Percentiles rank a stretch among this genome's conserved stretches.
Evolutionary conservation across 306 rosid species (phyloP).

Genomic region (Prunus armeniaca): DNA sequence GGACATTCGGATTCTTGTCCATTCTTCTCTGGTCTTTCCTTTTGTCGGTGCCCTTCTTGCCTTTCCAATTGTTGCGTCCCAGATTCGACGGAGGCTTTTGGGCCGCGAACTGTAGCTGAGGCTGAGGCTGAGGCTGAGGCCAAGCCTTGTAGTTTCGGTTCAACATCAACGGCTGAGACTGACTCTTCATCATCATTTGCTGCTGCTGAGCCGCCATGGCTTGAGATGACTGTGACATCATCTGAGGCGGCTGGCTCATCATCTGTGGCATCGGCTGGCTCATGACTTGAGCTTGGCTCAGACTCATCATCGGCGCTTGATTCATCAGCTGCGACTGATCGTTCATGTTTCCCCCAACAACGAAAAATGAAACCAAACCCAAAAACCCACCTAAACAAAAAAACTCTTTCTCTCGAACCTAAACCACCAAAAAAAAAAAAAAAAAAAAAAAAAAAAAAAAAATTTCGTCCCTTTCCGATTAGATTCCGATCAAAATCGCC

Average conservation of each 20-base stretch:
- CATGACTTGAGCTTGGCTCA: conserved; percentile 29
- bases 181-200: conserved; percentile 38
- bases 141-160: conserved; percentile 39
- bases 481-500: background rate
- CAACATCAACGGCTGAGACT: conserved; percentile 45
- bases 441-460: no score
- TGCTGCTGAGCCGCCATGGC: conserved; percentile 31
- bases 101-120: conserved; percentile 34
- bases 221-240: conserved; percentile 41
- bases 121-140: conserved; percentile 17
- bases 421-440: no score
- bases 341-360: conserved; percentile 40
- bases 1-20: conserved; percentile 37
- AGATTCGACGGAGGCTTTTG: conserved; percentile 22
- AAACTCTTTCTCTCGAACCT: no score
- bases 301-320: conserved; percentile 40
- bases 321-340: conserved; percentile 46
- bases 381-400: no score
- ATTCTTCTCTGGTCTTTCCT: conserved; percentile 55
- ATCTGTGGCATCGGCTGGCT: conserved; percentile 20
- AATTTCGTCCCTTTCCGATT: background rate
- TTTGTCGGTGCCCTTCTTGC: conserved; percentile 59
- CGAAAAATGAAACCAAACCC: no score
- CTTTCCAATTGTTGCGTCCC: conserved; percentile 70
- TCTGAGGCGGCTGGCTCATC: conserved; percentile 39